Evolutionary conservation across 2,329 filamentous ascomycete genomes (phyloP).

Genomic region (Mycosphaerelloides madeirae): DNA sequence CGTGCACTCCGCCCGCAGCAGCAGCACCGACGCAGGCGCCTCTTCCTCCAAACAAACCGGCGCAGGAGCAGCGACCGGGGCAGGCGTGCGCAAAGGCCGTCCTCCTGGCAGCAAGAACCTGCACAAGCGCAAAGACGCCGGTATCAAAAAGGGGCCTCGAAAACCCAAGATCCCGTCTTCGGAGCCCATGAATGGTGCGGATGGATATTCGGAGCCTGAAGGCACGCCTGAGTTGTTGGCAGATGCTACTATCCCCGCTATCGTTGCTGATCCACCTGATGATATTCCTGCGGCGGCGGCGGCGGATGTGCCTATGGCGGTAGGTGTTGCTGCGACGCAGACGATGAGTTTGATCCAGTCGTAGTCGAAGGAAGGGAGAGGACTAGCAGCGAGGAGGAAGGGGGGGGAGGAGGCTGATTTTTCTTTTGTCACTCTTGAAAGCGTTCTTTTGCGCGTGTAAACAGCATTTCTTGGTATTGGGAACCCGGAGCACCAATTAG

Average conservation of each 20-base stretch:
- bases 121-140: constrained; percentile 43
- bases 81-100: constrained; percentile 30
- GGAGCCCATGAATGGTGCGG: neutral
- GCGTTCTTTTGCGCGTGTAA: too few species aligned
- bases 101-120: constrained; percentile 46
- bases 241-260: neutral
- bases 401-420: too few species aligned
- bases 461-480: too few species aligned
- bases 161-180: constrained; percentile 16
- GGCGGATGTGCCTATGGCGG: constrained; percentile 1
- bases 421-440: too few species aligned
- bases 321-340: neutral
- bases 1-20: constrained; percentile 18
- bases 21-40: constrained; percentile 10
- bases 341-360: constrained; percentile 1
- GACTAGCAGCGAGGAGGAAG: too few species aligned
- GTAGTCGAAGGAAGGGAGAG: too few species aligned
- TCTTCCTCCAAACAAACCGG: constrained; percentile 12
- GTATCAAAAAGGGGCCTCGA: constrained; percentile 47
- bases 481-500: too few species aligned
- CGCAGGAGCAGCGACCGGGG: constrained; percentile 7
- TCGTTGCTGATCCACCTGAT: constrained; percentile 2
- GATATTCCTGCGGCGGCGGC: constrained; percentile 3
- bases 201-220: neutral
- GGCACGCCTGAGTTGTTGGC: neutral